These are phyloP conservation scores for Chernovozyma aurita DNA, from an alignment of 1,139 yeast species.

Conservation along the genomic window DNA sequence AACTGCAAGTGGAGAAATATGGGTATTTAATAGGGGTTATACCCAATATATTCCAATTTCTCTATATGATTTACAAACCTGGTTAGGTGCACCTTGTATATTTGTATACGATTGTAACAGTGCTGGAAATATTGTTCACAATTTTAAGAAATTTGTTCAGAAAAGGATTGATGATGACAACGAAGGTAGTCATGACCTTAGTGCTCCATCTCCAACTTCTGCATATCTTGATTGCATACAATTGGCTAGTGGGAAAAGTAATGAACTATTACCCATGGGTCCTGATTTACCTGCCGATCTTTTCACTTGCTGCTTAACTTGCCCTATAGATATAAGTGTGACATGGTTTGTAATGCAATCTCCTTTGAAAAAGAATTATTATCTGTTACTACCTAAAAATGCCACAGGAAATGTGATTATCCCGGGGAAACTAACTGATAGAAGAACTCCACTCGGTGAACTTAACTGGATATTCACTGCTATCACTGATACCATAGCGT, in stretches of 20 bases:
- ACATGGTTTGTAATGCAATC: constrained; percentile 89
- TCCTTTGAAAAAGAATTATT: constrained; percentile 61
- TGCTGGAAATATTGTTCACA: constrained; percentile 90
- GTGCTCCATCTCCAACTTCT: constrained; percentile 62
- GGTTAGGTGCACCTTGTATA: constrained; percentile 97
- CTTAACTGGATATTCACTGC: constrained; percentile 98
- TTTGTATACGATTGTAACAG: constrained; percentile 93
- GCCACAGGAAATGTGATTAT: constrained; percentile 62
- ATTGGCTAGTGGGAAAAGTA: constrained; percentile 85
- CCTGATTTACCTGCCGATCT: constrained; percentile 96
- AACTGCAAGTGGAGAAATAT: constrained; percentile 93
- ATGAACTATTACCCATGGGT: constrained; percentile 85
- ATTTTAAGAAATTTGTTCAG: constrained; percentile 86
- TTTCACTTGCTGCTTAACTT: constrained; percentile 90
- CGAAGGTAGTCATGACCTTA: constrained; percentile 62
- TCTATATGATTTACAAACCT: constrained; percentile 85
- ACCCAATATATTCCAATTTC: constrained; percentile 97
- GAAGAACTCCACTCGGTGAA: constrained; percentile 95
- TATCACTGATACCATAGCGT: constrained; percentile 95
- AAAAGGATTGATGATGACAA: constrained; percentile 86
- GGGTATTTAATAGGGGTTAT: constrained; percentile 97
- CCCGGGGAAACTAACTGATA: constrained; percentile 88
- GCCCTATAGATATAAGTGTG: constrained; percentile 93
- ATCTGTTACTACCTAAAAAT: constrained; percentile 47
- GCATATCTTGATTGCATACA: constrained; percentile 87